A percentile compares a stretch with the other conserved stretches of the same genome.
These are phyloP conservation scores for Paraurostyla sp. DNA, from an alignment of 73 alveolate species.

Conservation along the genomic window DNA sequence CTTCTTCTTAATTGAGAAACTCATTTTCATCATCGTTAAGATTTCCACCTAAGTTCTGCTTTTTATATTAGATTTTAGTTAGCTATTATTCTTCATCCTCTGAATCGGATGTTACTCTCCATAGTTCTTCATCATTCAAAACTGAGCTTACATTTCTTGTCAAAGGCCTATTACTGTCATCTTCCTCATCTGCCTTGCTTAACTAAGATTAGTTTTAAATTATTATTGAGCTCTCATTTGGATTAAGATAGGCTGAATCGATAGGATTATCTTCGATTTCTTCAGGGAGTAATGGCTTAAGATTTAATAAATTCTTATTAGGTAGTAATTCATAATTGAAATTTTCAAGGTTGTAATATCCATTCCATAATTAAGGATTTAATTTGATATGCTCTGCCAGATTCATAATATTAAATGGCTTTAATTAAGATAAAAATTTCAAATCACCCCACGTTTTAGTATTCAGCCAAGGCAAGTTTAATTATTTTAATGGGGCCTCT, in stretches of 20 bases:
- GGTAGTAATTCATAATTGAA: neutral
- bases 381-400: neutral
- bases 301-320: neutral
- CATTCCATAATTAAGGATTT: neutral
- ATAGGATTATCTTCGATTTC: neutral
- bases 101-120: constrained; percentile 5
- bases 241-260: too few relatives aligned
- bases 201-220: neutral
- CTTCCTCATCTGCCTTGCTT: neutral
- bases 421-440: neutral
- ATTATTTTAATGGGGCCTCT: neutral
- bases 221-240: neutral
- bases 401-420: constrained; percentile 23
- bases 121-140: constrained; percentile 42
- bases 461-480: constrained; percentile 2
- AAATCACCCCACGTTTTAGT: constrained; percentile 25
- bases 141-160: constrained; percentile 44
- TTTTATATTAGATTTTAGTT: neutral
- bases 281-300: neutral
- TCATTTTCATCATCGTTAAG: neutral
- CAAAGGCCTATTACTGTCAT: constrained; percentile 5
- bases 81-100: constrained; percentile 14
- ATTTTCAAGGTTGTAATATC: neutral
- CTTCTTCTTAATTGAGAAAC: neutral
- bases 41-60: neutral